phyloP scores from a whole-genome alignment of 768 basidiomycete genomes.

The Lactarius deliciosus region DNA sequence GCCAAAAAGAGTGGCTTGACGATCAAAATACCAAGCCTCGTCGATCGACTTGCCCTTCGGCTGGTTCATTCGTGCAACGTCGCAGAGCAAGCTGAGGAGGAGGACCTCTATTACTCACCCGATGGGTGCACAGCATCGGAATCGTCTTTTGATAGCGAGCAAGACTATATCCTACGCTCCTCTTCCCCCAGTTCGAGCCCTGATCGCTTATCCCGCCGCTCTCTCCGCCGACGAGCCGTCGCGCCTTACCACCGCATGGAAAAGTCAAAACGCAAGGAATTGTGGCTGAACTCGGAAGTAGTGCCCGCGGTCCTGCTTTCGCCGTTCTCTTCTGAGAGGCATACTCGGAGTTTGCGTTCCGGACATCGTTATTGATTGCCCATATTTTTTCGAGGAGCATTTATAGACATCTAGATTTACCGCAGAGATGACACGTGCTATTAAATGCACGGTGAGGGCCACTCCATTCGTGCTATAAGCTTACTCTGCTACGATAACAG shows the following conservation, averaged over 20 bases:
- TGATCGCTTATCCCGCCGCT: slow-evolving; percentile 14
- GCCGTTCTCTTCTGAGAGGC: not conserved
- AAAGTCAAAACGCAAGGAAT: slow-evolving; percentile 16
- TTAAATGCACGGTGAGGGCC: not conserved
- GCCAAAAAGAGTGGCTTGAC: slow-evolving; percentile 5
- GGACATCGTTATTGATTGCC: not conserved
- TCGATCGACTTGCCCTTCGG: slow-evolving; percentile 19
- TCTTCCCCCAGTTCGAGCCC: not conserved
- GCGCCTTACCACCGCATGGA: slow-evolving; percentile 11
- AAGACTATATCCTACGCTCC: not conserved
- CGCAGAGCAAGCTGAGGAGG: not conserved
- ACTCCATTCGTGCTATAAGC: not conserved
- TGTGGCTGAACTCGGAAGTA: slow-evolving; percentile 7
- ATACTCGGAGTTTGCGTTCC: slow-evolving; percentile 1
- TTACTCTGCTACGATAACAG: slow-evolving; percentile 9
- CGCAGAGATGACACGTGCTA: not conserved
- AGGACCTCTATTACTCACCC: not conserved
- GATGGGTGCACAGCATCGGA: slow-evolving; percentile 16
- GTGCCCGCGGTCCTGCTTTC: slow-evolving; percentile 5
- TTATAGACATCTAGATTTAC: slow-evolving; percentile 6
- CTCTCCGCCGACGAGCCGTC: not conserved
- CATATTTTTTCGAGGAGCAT: not conserved
- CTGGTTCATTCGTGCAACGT: slow-evolving; percentile 9
- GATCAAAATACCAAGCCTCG: slow-evolving; percentile 15
- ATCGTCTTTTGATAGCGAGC: slow-evolving; percentile 14